phyloP scores from a whole-genome alignment of 1,284 basidiomycete genomes.

The Microbotryum scabiosae region DNA sequence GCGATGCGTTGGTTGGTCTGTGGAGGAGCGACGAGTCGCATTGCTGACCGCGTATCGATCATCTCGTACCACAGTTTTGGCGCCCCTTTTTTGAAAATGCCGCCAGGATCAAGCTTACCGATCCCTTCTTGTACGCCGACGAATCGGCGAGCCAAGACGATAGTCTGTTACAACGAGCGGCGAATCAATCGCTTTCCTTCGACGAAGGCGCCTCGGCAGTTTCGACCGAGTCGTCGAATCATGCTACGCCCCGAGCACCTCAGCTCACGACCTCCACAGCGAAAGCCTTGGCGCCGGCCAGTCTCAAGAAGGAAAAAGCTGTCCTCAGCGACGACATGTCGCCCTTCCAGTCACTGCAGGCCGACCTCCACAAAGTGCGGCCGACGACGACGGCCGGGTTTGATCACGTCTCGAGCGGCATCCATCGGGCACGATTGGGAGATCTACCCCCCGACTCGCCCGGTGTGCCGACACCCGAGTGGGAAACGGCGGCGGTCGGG shows the following conservation, averaged over 20 bases:
- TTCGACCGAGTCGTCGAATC: neutral
- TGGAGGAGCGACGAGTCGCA: neutral
- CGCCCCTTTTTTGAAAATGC: constrained; percentile 33
- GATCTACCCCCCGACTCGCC: constrained; percentile 33
- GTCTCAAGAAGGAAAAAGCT: neutral
- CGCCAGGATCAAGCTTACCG: constrained; percentile 15
- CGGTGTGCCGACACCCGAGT: constrained; percentile 29
- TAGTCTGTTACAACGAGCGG: neutral
- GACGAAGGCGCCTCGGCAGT: constrained; percentile 8
- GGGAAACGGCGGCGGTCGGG: constrained; percentile 28
- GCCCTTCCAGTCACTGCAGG: constrained; percentile 16
- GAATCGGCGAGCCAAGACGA: constrained; percentile 3
- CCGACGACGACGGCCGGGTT: constrained; percentile 3
- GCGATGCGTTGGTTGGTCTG: neutral
- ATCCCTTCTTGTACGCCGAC: constrained; percentile 7
- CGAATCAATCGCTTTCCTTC: constrained; percentile 4
- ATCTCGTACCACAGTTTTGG: constrained; percentile 26
- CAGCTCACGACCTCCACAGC: neutral
- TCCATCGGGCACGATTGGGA: constrained; percentile 12
- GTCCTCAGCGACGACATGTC: constrained; percentile 14
- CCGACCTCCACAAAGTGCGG: constrained; percentile 13
- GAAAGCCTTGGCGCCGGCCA: neutral
- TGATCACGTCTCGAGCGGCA: constrained; percentile 2
- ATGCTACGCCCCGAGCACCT: neutral
- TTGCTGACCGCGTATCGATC: neutral